These are phyloP conservation scores for Sesbania bispinosa DNA, from an alignment of 306 rosid species.

Conservation along the genomic window DNA sequence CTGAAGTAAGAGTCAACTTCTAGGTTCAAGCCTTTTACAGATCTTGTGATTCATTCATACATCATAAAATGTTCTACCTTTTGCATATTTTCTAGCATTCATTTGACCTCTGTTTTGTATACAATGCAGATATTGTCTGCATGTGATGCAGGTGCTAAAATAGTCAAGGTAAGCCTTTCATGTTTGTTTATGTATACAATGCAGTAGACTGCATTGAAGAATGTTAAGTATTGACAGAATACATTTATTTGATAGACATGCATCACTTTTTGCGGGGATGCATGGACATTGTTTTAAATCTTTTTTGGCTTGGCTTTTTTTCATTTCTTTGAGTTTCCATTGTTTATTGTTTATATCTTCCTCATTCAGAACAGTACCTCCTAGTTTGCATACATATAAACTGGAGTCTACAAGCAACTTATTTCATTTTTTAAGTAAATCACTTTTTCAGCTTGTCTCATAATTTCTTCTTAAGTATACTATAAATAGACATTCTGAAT, in stretches of 20 bases:
- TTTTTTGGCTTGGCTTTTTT: neutral
- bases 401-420: neutral
- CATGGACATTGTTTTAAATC: neutral
- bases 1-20: conserved; percentile 65
- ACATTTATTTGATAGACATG: neutral
- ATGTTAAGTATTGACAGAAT: neutral
- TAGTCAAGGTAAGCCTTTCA: conserved; percentile 63
- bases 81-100: conserved; percentile 7
- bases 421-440: neutral
- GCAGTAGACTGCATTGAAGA: no score
- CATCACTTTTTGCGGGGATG: conserved; percentile 4
- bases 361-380: neutral
- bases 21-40: conserved; percentile 12
- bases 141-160: conserved; percentile 65
- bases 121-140: conserved; percentile 71
- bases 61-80: neutral
- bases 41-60: neutral
- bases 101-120: neutral
- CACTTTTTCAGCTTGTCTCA: neutral
- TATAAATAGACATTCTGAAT: neutral
- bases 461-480: neutral
- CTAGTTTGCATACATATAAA: neutral
- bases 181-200: conserved; percentile 1
- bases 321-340: neutral
- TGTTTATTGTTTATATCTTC: neutral